phyloP scores from a whole-genome alignment of 208 protist genomes.

The Herpetomonas tarakana region DNA sequence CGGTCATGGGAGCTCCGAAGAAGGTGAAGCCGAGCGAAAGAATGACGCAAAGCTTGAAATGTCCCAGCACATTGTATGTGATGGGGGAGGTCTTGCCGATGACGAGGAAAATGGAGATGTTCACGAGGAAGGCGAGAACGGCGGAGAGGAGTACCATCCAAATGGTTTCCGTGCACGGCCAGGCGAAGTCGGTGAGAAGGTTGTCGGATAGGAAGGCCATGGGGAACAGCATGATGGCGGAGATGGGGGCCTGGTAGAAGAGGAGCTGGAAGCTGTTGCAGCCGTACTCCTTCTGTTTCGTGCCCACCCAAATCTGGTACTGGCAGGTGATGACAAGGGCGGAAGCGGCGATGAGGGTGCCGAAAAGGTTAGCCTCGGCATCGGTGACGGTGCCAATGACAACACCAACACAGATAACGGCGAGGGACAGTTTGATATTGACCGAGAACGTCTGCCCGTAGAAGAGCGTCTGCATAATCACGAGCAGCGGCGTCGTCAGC shows the following conservation, averaged over 20 bases:
- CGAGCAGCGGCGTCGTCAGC: slow-evolving; percentile 64
- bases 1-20: slow-evolving; percentile 40
- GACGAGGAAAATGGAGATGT: slow-evolving; percentile 88
- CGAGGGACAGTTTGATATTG: slow-evolving; percentile 47
- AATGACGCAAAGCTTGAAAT: slow-evolving; percentile 85
- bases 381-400: slow-evolving; percentile 68
- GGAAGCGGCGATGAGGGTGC: slow-evolving; percentile 54
- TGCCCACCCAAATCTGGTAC: slow-evolving; percentile 88
- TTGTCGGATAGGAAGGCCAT: slow-evolving; percentile 56
- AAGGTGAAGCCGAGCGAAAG: slow-evolving; percentile 65
- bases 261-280: slow-evolving; percentile 84
- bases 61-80: slow-evolving; percentile 87
- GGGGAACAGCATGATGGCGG: slow-evolving; percentile 55
- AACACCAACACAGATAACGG: slow-evolving; percentile 64
- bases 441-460: slow-evolving; percentile 47
- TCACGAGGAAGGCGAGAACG: slow-evolving; percentile 78
- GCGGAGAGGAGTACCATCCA: slow-evolving; percentile 43
- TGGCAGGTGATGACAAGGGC: slow-evolving; percentile 75
- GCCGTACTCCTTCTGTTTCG: slow-evolving; percentile 79
- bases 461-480: slow-evolving; percentile 62
- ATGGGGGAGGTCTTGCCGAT: slow-evolving; percentile 85
- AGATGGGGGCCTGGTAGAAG: slow-evolving; percentile 84
- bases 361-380: slow-evolving; percentile 56
- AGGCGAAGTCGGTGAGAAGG: slow-evolving; percentile 15
- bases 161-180: slow-evolving; percentile 23